Conservation (phyloP, 2,329 filamentous ascomycete species). For the Helicocarpus griseus region DNA sequence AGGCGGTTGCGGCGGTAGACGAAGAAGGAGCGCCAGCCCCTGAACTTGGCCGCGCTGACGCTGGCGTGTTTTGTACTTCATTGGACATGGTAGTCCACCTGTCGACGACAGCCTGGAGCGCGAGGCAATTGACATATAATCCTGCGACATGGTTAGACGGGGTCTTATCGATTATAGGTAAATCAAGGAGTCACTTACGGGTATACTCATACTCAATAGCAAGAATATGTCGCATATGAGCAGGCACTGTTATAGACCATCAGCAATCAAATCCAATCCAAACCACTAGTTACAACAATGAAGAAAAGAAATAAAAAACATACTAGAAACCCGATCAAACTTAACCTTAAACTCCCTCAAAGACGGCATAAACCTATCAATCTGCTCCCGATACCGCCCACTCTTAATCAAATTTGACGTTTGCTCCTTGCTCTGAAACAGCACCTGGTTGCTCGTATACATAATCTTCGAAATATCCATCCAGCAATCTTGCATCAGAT, state of each 20-base stretch:
- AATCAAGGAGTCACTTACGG: constrained; percentile 40
- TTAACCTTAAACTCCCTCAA: constrained; percentile 70
- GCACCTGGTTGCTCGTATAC: constrained; percentile 76
- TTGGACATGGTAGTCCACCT: constrained; percentile 66
- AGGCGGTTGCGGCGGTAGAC: constrained; percentile 18
- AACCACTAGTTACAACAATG: background rate
- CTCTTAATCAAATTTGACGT: constrained; percentile 83
- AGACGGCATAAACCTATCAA: constrained; percentile 72
- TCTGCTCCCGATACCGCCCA: constrained; percentile 69
- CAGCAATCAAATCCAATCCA: constrained; percentile 12
- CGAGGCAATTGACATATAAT: constrained; percentile 85
- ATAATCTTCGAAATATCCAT: constrained; percentile 86
- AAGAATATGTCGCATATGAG: constrained; percentile 62
- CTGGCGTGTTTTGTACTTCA: constrained; percentile 24
- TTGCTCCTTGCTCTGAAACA: constrained; percentile 79
- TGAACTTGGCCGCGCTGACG: background rate
- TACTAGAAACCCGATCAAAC: constrained; percentile 61
- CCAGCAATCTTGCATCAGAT: constrained; percentile 71
- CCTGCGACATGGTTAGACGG: too few species aligned
- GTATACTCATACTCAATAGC: constrained; percentile 95
- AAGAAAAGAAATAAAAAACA: constrained; percentile 12
- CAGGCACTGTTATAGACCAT: constrained; percentile 35
- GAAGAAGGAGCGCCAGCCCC: constrained; percentile 12
- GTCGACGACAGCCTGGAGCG: constrained; percentile 89
- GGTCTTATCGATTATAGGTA: background rate